Base-by-base conservation (phyloP, 176 grass and related monocot genomes). In the Dendrocalamus sinicus region DNA sequence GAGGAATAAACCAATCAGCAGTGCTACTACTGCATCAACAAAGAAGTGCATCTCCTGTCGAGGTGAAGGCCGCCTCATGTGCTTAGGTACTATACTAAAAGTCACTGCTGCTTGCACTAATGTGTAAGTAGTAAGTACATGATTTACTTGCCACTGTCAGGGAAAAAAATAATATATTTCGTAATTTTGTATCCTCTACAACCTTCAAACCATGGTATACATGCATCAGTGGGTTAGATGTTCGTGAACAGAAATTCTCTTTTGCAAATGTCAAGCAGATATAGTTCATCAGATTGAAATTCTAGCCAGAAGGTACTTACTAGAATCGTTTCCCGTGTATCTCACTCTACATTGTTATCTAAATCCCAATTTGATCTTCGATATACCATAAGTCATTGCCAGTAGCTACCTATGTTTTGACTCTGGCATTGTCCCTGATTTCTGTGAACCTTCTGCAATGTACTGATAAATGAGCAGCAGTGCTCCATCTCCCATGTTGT, bases 11-110 rank as follows among this genome's bases (percentile, higher is more conserved):
- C 66, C 84, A 46, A 19, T 66, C 52, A 83, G 24, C 65, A 85
- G 65, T 57, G 37, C 57, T 55, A 78, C 53, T 55, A 26, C n/a
- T 23, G 73, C 69, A 28, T 68, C 82, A 54, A 44, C 73, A 19
- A 95, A 74, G 70, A 88, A 91, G 73, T 98, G 91, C 86, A 46
- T 94, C 52, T 86, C 96, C 35, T 98, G 96, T 47, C 86, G 81
- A 20, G 96, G 96, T 12, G 91, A 92, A 94, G 96, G 96, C 12
- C 90, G 70, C 69, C 80, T 98, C 72, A 81, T 98, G 86, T 95
- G 96, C 82, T 80, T 85, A 91, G 96, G 96, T 98, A 89, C 50
- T 52, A 52, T 39, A 39, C 53, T 24, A 44, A 83, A 73, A 74
- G 12, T 47, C 8, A 17, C 12, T 75, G 15, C 68, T 87, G 28